Evolutionary conservation across 228 moss, liverwort and hornwort genomes (phyloP).

Genomic region (Sphagnum fallax): DNA sequence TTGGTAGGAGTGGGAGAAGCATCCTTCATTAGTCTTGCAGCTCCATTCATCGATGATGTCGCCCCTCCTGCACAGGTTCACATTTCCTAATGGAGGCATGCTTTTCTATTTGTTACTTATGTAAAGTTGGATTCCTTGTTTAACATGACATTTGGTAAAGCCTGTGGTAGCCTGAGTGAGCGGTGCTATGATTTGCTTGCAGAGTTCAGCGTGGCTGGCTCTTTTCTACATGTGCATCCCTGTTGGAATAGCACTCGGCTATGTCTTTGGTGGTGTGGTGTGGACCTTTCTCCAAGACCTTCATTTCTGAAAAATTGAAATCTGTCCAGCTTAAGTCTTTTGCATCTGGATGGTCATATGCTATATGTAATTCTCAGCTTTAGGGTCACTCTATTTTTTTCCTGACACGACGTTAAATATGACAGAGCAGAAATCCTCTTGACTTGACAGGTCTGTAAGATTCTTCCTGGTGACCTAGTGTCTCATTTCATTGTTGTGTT

Average conservation of each 20-base stretch:
- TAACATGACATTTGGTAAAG: too few relatives aligned
- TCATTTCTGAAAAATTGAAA: background rate
- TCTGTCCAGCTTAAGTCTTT: too few relatives aligned
- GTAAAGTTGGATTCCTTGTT: too few relatives aligned
- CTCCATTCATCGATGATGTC: conserved; percentile 79
- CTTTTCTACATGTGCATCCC: conserved; percentile 80
- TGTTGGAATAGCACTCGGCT: conserved; percentile 71
- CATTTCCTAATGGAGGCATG: background rate
- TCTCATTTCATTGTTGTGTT: too few relatives aligned
- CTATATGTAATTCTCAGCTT: background rate
- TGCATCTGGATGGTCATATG: background rate
- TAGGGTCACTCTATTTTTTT: too few relatives aligned
- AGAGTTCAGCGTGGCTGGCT: conserved; percentile 70
- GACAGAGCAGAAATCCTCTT: too few relatives aligned
- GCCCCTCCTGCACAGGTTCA: conserved; percentile 51
- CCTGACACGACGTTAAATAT: too few relatives aligned
- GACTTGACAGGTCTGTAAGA: too few relatives aligned
- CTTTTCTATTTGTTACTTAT: too few relatives aligned
- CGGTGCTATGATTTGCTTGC: conserved; percentile 4
- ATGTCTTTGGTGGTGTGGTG: conserved; percentile 77
- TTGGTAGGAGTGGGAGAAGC: conserved; percentile 90
- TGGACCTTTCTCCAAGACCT: background rate
- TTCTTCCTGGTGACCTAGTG: too few relatives aligned
- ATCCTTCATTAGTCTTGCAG: conserved; percentile 80
- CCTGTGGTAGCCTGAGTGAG: too few relatives aligned